Evolutionary conservation across 2,329 filamentous ascomycete genomes (phyloP).

Genomic region (Aspergillus tubingensis): DNA sequence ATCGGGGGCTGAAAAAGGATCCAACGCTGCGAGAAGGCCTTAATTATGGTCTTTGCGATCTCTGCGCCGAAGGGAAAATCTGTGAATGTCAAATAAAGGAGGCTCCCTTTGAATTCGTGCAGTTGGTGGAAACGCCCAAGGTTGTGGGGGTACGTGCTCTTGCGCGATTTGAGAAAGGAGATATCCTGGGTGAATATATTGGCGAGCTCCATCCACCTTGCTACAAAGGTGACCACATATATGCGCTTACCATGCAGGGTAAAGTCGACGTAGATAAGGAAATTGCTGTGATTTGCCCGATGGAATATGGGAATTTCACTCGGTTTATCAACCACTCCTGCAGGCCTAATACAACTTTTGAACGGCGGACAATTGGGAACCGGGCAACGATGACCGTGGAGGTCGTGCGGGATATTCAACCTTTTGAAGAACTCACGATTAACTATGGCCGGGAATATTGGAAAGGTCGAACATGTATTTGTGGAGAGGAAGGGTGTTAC

Average conservation of each 20-base stretch:
- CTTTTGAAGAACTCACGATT: conserved; percentile 39
- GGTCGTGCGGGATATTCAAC: conserved; percentile 27
- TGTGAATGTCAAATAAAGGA: conserved; percentile 27
- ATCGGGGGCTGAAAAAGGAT: conserved; percentile 1
- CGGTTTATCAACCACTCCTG: conserved; percentile 43
- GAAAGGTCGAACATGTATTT: conserved; percentile 15
- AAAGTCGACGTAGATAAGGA: not conserved
- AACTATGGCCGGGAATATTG: conserved; percentile 36
- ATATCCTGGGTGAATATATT: conserved; percentile 21
- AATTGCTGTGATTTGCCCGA: conserved; percentile 20
- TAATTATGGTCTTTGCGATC: conserved; percentile 19
- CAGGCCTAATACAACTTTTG: conserved; percentile 26
- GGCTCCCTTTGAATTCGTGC: conserved; percentile 33
- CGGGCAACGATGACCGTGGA: conserved; percentile 22
- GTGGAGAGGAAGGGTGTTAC: conserved; percentile 14
- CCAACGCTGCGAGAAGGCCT: conserved; percentile 17
- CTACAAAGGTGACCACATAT: conserved; percentile 16
- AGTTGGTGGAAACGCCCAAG: conserved; percentile 29
- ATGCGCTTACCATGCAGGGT: conserved; percentile 19
- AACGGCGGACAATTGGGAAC: conserved; percentile 22
- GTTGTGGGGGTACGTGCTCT: conserved; percentile 37
- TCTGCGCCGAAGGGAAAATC: conserved; percentile 16
- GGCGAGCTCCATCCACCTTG: conserved; percentile 23
- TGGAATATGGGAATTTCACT: conserved; percentile 35
- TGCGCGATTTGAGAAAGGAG: conserved; percentile 23